Base-by-base conservation (phyloP, 768 basidiomycete genomes). In the Agaricus subrufescens region DNA sequence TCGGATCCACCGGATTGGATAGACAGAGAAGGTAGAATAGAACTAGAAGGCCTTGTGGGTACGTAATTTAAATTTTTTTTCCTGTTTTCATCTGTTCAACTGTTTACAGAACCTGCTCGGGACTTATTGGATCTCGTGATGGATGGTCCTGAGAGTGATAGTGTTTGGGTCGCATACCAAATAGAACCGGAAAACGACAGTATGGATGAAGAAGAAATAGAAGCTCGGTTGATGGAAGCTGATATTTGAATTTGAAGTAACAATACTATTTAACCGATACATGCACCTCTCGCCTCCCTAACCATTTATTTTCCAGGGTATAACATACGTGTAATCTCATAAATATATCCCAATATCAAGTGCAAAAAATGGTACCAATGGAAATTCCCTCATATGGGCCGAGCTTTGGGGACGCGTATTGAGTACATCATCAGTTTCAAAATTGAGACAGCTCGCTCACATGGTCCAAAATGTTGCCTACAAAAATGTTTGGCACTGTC, bases 111-210 rank as follows among this genome's bases (percentile, higher is more conserved):
- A 50, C 68, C 83, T 58, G 79, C 85, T 7, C 75, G 80, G 60
- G 79, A 82, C 23, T 74, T 89, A 19, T 67, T 89, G 48, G 86
- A 87, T 53, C 67, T 78, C 23, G 82, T 88, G n/a, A 80, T 88
- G 27, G 84, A 86, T 62, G 87, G 87, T 0, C 87, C 87, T 6
- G 86, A 89, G 61, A 71, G 75, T n/a, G 86, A 88, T 59, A 74
- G 72, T 47, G 76, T 86, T 25, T 88, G 83, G 81, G 76, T 74
- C 54, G 81, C 81, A 8, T 87, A 80, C 65, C 81, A 85, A 57
- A 65, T 70, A 15, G 76, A 79, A 11, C 65, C 65, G 44, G 76
- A 80, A 19, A 71, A 73, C 25, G 69, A 67, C 11, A 72, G 68
- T 60, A 72, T 72, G 45, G 84, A 85, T 37, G 80, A 82, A 60